Evolutionary conservation across 257 asterid genomes (phyloP), one percentile per base, ranked within the genome.

Genomic region (Marsdenia floribunda): DNA sequence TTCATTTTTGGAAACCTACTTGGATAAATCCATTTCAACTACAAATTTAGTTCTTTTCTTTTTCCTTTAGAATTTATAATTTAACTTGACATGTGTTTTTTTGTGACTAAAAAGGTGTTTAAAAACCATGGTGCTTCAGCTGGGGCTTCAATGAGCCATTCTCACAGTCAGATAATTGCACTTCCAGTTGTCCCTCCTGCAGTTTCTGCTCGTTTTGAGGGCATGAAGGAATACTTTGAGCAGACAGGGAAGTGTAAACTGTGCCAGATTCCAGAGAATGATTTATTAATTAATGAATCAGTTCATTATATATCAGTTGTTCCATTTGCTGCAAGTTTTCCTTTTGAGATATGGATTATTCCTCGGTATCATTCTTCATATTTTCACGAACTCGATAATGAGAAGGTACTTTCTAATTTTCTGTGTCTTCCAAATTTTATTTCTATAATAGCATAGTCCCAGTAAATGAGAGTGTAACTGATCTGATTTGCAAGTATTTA

Each of bases 41-140:
- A n/a, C 4, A 19, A n/a, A 33, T 66, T 66, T 66, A 12, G 47
- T 38, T 66, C 11, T 66, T 63, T 1, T 63, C 38, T 58, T 42
- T 77, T 42, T 77, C 53, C 40, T 54, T 72, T 24, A 47, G 37
- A 5, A 0, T 68, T 50, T 10, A 6, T 6, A 21, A 40, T 55
- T 50, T 9, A 0, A 38, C 13, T 53, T 37, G 26, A 50, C 37
- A 52, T 64, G 9, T 33, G 46, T 26, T 58, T n/a, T 44, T 47
- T 46, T 52, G 29, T 65, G 57, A 38, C 26, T 44, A 35, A 50
- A 60, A 60, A 95, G 99, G 94, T 90, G 18, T 95, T 95, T 87
- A 95, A 95, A 69, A 95, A 95, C 73, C 96, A 95, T 54, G 99
- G 99, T n/a, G 96, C 97, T 42, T 89, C 99, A 4, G 99, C 99